phyloP scores from a whole-genome alignment of 2,329 filamentous ascomycete species.

The Claviceps monticola region DNA sequence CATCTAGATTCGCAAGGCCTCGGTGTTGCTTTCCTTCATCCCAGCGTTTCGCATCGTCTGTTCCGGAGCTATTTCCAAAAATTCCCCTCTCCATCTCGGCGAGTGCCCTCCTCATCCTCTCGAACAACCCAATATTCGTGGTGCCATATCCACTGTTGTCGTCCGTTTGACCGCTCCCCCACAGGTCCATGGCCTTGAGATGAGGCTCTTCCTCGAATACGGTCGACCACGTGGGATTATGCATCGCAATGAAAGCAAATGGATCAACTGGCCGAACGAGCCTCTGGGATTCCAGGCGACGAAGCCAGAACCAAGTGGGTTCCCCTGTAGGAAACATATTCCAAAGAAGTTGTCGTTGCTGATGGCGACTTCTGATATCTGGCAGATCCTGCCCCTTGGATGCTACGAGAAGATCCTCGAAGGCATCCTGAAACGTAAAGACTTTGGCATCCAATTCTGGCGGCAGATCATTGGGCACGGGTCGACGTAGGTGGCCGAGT shows the following conservation, averaged over 20 bases:
- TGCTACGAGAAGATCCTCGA: conserved; percentile 41
- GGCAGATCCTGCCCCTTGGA: conserved; percentile 28
- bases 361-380: conserved; percentile 22
- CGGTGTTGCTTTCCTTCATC: not conserved
- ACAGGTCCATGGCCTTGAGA: conserved; percentile 13
- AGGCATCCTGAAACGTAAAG: conserved; percentile 43
- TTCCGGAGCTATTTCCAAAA: not conserved
- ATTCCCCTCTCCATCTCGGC: conserved; percentile 3
- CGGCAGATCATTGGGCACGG: conserved; percentile 30
- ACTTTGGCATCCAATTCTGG: conserved; percentile 19
- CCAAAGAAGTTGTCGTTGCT: conserved; percentile 22
- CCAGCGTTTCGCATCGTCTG: not conserved
- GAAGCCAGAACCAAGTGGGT: conserved; percentile 28
- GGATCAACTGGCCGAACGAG: conserved; percentile 21
- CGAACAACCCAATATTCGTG: conserved; percentile 5
- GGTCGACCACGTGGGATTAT: conserved; percentile 13
- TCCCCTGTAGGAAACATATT: conserved; percentile 27
- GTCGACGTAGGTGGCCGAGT: conserved; percentile 32
- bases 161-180: conserved; percentile 10
- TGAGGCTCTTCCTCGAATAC: conserved; percentile 19
- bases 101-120: conserved; percentile 6
- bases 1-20: conserved; percentile 23
- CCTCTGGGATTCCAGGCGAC: conserved; percentile 22
- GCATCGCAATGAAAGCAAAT: conserved; percentile 6
- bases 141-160: not conserved